Conservation (phyloP, 805 yeast species). For the Barnettozyma salicaria region DNA sequence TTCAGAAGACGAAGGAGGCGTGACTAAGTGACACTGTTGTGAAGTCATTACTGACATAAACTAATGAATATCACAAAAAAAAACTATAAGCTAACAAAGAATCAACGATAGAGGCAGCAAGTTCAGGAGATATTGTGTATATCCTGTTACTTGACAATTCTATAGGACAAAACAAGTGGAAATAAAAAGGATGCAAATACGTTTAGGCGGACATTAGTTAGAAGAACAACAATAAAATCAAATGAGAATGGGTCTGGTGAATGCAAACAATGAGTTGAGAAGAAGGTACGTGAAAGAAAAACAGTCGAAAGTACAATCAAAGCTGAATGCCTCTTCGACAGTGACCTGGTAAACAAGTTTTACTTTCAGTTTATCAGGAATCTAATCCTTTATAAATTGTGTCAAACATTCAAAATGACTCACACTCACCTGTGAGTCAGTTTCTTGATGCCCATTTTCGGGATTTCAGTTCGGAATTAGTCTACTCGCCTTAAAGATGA, state of each 20-base stretch:
- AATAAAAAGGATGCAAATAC: slow-evolving; percentile 1
- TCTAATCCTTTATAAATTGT: no score
- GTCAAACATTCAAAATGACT: no score
- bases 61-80: no score
- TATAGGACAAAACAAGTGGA: background rate
- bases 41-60: background rate
- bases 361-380: no score
- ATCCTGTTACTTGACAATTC: background rate
- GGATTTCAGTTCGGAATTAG: no score
- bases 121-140: background rate
- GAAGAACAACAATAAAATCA: background rate
- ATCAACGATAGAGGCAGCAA: background rate
- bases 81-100: background rate
- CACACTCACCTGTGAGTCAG: no score
- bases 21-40: slow-evolving; percentile 3
- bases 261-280: background rate
- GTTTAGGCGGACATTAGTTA: slow-evolving; percentile 6
- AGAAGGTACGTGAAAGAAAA: no score
- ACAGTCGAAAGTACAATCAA: no score
- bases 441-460: no score
- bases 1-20: slow-evolving; percentile 8
- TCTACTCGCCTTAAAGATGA: no score
- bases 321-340: no score
- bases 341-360: no score
- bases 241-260: background rate